Conservation (phyloP, 2,329 filamentous ascomycete species). For the Westerdykella ornata region DNA sequence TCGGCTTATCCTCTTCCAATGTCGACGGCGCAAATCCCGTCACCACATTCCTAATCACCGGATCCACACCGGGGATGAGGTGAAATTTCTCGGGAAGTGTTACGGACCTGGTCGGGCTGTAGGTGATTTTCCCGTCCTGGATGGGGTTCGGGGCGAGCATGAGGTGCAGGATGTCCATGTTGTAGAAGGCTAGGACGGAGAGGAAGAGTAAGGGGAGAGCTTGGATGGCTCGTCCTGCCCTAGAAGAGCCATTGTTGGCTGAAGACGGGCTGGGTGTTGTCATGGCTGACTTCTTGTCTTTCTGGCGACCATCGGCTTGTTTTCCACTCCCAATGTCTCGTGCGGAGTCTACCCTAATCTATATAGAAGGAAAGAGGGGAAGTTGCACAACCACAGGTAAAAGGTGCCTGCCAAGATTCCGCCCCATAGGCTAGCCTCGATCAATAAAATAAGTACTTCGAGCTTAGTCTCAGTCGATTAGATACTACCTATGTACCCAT, state of each 20-base stretch:
- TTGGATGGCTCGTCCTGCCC: neutral
- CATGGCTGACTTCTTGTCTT: no score
- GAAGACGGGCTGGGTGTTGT: no score
- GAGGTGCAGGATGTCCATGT: slow-evolving; percentile 9
- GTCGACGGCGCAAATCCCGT: slow-evolving; percentile 11
- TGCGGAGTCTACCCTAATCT: no score
- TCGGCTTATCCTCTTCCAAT: slow-evolving; percentile 9
- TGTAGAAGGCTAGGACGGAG: slow-evolving; percentile 2
- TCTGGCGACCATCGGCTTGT: no score
- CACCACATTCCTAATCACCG: slow-evolving; percentile 9
- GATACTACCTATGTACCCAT: no score
- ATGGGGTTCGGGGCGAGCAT: slow-evolving; percentile 6
- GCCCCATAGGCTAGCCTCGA: no score
- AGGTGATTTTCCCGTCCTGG: slow-evolving; percentile 4
- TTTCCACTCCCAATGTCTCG: no score
- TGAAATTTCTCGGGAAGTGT: slow-evolving; percentile 11
- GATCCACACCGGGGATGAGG: slow-evolving; percentile 6
- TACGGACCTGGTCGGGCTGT: slow-evolving; percentile 2
- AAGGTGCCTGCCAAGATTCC: no score
- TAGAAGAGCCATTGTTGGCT: neutral
- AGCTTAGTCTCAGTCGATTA: no score
- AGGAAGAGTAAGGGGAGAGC: slow-evolving; percentile 7
- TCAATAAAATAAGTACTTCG: no score
- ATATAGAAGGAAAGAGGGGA: no score
- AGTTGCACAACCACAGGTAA: no score